phyloP scores from a whole-genome alignment of 2,329 filamentous ascomycete genomes.

The Cryphonectria parasitica region DNA sequence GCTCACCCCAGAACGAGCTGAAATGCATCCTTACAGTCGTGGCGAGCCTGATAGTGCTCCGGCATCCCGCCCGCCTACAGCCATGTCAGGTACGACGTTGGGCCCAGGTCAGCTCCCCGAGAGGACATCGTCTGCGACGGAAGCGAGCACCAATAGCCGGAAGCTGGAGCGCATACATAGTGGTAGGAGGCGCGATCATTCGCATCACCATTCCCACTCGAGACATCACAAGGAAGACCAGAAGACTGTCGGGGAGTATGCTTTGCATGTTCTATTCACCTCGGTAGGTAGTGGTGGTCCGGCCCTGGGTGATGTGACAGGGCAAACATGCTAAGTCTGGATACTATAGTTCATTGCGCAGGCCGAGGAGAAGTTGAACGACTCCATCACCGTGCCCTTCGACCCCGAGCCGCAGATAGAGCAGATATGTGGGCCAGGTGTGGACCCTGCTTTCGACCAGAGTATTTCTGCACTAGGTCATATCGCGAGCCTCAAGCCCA shows the following conservation, averaged over 20 bases:
- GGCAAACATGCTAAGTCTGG: slow-evolving; percentile 38
- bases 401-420: slow-evolving; percentile 86
- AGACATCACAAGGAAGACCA: slow-evolving; percentile 73
- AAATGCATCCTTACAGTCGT: slow-evolving; percentile 52
- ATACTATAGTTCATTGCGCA: slow-evolving; percentile 80
- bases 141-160: slow-evolving; percentile 49
- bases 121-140: slow-evolving; percentile 51
- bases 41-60: slow-evolving; percentile 49
- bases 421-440: slow-evolving; percentile 84
- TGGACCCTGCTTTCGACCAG: slow-evolving; percentile 89
- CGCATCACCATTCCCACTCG: slow-evolving; percentile 77
- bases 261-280: slow-evolving; percentile 93
- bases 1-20: slow-evolving; percentile 55
- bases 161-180: slow-evolving; percentile 66
- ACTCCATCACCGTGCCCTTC: slow-evolving; percentile 79
- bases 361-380: slow-evolving; percentile 94
- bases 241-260: slow-evolving; percentile 97
- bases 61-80: slow-evolving; percentile 49
- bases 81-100: slow-evolving; percentile 48
- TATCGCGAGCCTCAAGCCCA: slow-evolving; percentile 92
- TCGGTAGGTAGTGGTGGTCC: slow-evolving; percentile 59
- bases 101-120: slow-evolving; percentile 42
- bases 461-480: slow-evolving; percentile 91
- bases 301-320: neutral
- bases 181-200: slow-evolving; percentile 71